Conservation (phyloP, 192 early-diverging fungal genomes). For the Umbelopsis isabellina region DNA sequence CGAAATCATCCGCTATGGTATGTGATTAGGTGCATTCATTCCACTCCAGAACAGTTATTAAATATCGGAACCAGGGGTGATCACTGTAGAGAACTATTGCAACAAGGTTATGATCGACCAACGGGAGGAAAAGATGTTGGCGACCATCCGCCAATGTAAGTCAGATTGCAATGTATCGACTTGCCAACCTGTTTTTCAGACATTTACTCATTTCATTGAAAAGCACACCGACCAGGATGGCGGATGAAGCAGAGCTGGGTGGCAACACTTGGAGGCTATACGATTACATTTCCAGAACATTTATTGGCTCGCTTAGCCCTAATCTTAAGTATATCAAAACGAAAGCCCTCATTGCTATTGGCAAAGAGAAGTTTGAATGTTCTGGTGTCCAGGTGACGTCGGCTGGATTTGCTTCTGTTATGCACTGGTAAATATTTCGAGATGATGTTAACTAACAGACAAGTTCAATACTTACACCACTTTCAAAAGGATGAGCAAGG, state of each 20-base stretch:
- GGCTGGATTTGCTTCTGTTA: slow-evolving; percentile 43
- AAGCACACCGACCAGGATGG: slow-evolving; percentile 50
- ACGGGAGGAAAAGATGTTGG: slow-evolving; percentile 50
- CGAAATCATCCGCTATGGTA: slow-evolving; percentile 42
- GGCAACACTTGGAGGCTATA: slow-evolving; percentile 53
- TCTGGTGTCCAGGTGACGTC: slow-evolving; percentile 44
- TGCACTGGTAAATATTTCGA: slow-evolving; percentile 42
- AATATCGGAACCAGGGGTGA: slow-evolving; percentile 32
- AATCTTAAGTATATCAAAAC: slow-evolving; percentile 50
- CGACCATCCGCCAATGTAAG: slow-evolving; percentile 59
- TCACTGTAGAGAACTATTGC: slow-evolving; percentile 35
- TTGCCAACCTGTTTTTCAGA: not conserved
- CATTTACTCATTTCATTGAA: not conserved
- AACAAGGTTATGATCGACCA: slow-evolving; percentile 39
- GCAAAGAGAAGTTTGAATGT: slow-evolving; percentile 45
- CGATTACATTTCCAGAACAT: slow-evolving; percentile 47
- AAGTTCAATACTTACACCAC: not conserved
- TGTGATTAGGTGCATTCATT: slow-evolving; percentile 6
- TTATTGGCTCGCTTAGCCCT: slow-evolving; percentile 48
- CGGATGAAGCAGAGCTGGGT: slow-evolving; percentile 45
- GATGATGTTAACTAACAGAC: not conserved
- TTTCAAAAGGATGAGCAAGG: slow-evolving; percentile 23
- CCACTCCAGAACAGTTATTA: not conserved
- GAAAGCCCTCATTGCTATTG: slow-evolving; percentile 35
- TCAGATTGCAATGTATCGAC: not conserved